Conservation (phyloP, 1,284 basidiomycete species). For the Exobasidium cylindrosporum region DNA sequence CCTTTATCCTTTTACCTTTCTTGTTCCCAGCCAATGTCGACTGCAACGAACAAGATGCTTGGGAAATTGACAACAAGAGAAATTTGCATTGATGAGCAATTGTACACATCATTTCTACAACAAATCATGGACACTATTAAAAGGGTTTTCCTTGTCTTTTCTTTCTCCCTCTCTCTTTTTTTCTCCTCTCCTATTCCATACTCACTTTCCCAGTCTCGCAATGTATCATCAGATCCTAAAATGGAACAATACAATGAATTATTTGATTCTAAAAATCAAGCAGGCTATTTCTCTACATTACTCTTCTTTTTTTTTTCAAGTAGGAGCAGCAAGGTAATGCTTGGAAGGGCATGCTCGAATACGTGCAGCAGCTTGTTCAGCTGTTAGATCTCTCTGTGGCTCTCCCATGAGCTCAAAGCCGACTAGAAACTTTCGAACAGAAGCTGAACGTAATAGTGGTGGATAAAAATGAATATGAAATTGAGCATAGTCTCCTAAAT, state of each 20-base stretch:
- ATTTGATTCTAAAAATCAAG: neutral
- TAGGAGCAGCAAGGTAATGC: conserved; percentile 26
- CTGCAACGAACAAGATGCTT: conserved; percentile 19
- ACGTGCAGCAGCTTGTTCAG: conserved; percentile 74
- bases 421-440: conserved; percentile 83
- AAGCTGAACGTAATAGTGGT: conserved; percentile 77
- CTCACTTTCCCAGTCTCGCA: neutral
- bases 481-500: conserved; percentile 62
- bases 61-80: conserved; percentile 15
- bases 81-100: conserved; percentile 8
- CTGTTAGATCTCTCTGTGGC: conserved; percentile 82
- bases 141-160: no score
- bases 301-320: neutral
- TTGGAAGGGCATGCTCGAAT: conserved; percentile 23
- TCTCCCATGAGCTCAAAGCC: conserved; percentile 91
- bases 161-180: neutral
- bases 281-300: neutral
- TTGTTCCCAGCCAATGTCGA: conserved; percentile 37
- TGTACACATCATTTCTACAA: no score
- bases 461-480: conserved; percentile 87
- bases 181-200: neutral
- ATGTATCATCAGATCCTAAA: neutral
- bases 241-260: neutral
- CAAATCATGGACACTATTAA: conserved; percentile 2
- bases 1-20: conserved; percentile 41